A percentile compares a stretch with the other conserved stretches of the same genome.
phyloP scores from a whole-genome alignment of 2,329 filamentous ascomycete species.

The Didymella pomorum region DNA sequence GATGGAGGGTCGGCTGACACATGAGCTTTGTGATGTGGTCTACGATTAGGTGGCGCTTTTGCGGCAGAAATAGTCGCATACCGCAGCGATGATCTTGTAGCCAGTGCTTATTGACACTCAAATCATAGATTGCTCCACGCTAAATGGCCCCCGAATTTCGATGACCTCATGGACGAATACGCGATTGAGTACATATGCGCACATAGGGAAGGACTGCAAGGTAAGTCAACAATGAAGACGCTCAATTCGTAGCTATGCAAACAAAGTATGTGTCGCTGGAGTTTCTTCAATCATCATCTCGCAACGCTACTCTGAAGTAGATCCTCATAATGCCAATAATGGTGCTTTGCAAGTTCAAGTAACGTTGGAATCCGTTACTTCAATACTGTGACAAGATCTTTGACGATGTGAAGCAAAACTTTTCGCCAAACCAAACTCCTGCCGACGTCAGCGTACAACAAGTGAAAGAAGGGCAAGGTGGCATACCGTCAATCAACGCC shows the following conservation, averaged over 20 bases:
- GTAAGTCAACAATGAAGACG: background rate
- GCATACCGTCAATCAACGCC: background rate
- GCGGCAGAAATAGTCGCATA: too few relatives aligned
- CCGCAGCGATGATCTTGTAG: background rate
- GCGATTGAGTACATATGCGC: background rate
- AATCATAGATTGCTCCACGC: background rate
- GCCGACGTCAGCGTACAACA: background rate
- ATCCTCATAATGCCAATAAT: background rate
- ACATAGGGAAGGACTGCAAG: background rate
- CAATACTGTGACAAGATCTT: background rate
- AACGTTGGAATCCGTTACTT: background rate
- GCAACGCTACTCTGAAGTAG: slow-evolving; percentile 4
- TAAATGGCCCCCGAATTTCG: background rate
- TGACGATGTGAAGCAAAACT: slow-evolving; percentile 1
- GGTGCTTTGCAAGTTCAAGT: background rate
- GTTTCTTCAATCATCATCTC: background rate
- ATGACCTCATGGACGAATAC: background rate
- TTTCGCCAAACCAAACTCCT: background rate
- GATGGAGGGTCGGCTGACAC: background rate
- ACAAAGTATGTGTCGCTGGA: background rate
- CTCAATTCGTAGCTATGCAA: background rate
- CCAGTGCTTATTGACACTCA: background rate
- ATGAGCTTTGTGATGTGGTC: background rate
- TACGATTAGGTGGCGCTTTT: background rate
- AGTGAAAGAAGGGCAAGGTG: background rate